phyloP scores from a whole-genome alignment of 2,329 filamentous ascomycete genomes.

The Coniosporium tulheliwenetii region DNA sequence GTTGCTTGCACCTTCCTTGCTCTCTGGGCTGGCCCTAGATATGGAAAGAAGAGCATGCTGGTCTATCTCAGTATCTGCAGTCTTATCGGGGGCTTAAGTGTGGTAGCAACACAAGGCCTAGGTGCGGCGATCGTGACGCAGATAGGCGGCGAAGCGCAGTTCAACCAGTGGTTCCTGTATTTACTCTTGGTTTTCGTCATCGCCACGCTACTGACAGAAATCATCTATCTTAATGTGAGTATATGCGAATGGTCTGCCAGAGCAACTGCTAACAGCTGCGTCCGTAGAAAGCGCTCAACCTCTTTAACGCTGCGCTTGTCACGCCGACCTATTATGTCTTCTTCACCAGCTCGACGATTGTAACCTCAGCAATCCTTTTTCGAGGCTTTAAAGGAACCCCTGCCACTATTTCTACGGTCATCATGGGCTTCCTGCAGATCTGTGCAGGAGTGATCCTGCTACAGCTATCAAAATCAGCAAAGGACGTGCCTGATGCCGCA shows the following conservation, averaged over 20 bases:
- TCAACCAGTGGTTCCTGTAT: slow-evolving; percentile 96
- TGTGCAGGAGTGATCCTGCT: slow-evolving; percentile 84
- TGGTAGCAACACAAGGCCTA: slow-evolving; percentile 85
- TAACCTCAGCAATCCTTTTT: slow-evolving; percentile 85
- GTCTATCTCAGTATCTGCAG: slow-evolving; percentile 96
- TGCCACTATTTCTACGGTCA: slow-evolving; percentile 68
- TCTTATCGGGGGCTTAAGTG: slow-evolving; percentile 82
- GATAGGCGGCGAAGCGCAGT: slow-evolving; percentile 66
- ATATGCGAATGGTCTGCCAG: neutral
- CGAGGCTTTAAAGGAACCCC: slow-evolving; percentile 81
- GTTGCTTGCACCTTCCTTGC: slow-evolving; percentile 57
- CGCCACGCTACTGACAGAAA: slow-evolving; percentile 77
- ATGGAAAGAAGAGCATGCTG: slow-evolving; percentile 94
- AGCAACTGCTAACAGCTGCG: slow-evolving; percentile 21
- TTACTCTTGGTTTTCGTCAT: slow-evolving; percentile 84
- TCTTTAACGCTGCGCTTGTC: slow-evolving; percentile 93
- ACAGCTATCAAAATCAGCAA: slow-evolving; percentile 95
- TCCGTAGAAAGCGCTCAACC: slow-evolving; percentile 94
- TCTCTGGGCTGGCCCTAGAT: slow-evolving; percentile 69
- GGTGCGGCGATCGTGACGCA: slow-evolving; percentile 85
- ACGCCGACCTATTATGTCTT: slow-evolving; percentile 98
- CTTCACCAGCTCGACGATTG: slow-evolving; percentile 90
- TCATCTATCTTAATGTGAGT: slow-evolving; percentile 88
- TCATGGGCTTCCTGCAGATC: slow-evolving; percentile 87
- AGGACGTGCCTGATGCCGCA: slow-evolving; percentile 86